Base-by-base conservation (phyloP, 169 alveolate species). In the Theileria parva region DNA sequence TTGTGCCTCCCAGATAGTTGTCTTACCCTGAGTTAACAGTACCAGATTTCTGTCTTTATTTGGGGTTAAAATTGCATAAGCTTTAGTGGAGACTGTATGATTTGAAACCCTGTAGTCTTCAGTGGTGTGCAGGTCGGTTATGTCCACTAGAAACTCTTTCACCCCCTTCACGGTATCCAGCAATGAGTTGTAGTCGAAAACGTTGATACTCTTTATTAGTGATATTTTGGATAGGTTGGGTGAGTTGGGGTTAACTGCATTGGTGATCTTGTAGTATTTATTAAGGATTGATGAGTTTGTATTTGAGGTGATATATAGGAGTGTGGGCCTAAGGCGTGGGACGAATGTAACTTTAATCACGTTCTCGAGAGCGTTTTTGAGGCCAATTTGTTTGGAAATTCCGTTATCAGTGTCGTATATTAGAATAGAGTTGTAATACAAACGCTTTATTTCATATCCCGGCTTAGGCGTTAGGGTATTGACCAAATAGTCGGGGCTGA, bases 311-410 rank as follows among this genome's bases (percentile, higher is more conserved):
- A 57, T 57, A 25, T 17, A n/a, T 8, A 57, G 37, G 27, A 57
- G 28, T 39, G 23, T 63, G 17, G 71, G 71, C 25, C 71, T 15
- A 6, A 63, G 7, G 39, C 8, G 34, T 21, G 71, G 71, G 71
- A 28, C n/a, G 71, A n/a, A 63, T 15, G 25, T 63, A 7, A 63
- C 48, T 27, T 39, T 5, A 19, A 27, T 19, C 39, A 63, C 32
- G 13, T 21, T 63, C 50, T 57, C 66, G 13, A 21, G 23, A 21
- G 50, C 8, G 4, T 59, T 27, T 59, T 59, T 17, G 30, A 15
- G 67, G 11, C 37, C 67, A 25, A 44, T 44, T 44, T 44, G 12
- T 15, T 44, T 44, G 0, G 53, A 44, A 44, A 44, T 7, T 44
- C 53, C 53, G 53, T 44, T 44, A 44, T 44, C 15, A 44, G 53